phyloP scores from a whole-genome alignment of 1,284 basidiomycete genomes.

The Heliocybe sulcata region DNA sequence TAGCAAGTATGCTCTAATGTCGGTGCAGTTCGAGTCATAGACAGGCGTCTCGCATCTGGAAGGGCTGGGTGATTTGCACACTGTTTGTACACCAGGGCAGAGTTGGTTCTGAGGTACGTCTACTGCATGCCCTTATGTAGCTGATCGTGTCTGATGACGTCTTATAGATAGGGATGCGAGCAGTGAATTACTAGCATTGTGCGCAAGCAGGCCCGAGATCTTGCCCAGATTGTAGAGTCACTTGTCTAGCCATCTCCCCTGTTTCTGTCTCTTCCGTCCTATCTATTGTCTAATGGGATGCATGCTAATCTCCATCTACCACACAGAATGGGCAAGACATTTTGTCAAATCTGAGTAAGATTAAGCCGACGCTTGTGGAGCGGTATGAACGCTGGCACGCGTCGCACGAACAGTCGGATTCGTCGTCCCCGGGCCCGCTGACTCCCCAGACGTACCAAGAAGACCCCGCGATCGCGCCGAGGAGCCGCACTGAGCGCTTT shows the following conservation, averaged over 20 bases:
- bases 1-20: too few species aligned
- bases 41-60: neutral
- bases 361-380: conserved; percentile 28
- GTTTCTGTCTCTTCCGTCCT: neutral
- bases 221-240: neutral
- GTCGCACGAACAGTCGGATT: conserved; percentile 6
- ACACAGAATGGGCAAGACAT: conserved; percentile 68
- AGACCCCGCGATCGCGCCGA: conserved; percentile 1
- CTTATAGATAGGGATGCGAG: neutral
- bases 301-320: neutral
- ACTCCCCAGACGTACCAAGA: conserved; percentile 3
- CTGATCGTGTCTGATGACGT: neutral
- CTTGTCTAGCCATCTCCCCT: neutral
- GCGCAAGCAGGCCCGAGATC: neutral
- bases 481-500: conserved; percentile 4
- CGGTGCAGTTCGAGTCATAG: neutral
- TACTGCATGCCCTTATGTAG: neutral
- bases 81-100: too few species aligned
- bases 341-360: conserved; percentile 28
- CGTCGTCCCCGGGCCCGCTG: conserved; percentile 3
- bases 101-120: too few species aligned
- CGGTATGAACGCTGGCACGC: conserved; percentile 26
- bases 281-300: neutral
- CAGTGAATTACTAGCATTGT: neutral
- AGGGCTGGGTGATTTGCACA: too few species aligned